Conservation (phyloP, 305 asterid species). For the Solanum hybrid region DNA sequence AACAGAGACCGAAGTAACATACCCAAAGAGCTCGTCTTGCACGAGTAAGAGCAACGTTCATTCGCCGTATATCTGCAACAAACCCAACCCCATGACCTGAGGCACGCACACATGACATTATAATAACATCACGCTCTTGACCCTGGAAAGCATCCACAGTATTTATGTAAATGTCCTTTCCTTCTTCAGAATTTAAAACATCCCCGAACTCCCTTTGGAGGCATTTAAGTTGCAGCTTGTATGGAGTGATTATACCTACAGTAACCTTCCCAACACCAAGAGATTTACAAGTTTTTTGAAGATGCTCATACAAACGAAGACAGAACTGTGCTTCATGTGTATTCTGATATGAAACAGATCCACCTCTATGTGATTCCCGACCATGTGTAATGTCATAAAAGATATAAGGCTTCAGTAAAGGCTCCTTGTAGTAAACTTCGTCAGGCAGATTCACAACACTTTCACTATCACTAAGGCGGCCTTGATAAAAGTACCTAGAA, state of each 20-base stretch:
- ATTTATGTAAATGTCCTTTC: conserved; percentile 87
- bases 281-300: conserved; percentile 57
- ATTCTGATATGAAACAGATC: conserved; percentile 89
- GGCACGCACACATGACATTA: conserved; percentile 98
- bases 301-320: conserved; percentile 86
- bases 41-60: conserved; percentile 98
- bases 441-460: conserved; percentile 68
- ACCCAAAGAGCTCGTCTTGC: conserved; percentile 99
- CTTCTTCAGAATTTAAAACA: conserved; percentile 79
- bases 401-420: conserved; percentile 67
- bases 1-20: conserved; percentile 10
- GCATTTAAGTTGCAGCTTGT: conserved; percentile 93
- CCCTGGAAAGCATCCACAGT: conserved; percentile 99
- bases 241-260: conserved; percentile 96
- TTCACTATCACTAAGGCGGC: conserved; percentile 94
- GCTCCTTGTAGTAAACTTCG: conserved; percentile 76
- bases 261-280: conserved; percentile 67
- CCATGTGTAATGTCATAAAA: conserved; percentile 85
- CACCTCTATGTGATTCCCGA: conserved; percentile 94
- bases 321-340: conserved; percentile 92
- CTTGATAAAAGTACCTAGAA: conserved; percentile 92
- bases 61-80: conserved; percentile 92
- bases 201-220: conserved; percentile 92
- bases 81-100: conserved; percentile 93
- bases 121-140: conserved; percentile 96